Evolutionary conservation across 208 protist species (phyloP), one percentile per base, ranked within the genome.

Genomic region (Leishmania tarentolae): DNA sequence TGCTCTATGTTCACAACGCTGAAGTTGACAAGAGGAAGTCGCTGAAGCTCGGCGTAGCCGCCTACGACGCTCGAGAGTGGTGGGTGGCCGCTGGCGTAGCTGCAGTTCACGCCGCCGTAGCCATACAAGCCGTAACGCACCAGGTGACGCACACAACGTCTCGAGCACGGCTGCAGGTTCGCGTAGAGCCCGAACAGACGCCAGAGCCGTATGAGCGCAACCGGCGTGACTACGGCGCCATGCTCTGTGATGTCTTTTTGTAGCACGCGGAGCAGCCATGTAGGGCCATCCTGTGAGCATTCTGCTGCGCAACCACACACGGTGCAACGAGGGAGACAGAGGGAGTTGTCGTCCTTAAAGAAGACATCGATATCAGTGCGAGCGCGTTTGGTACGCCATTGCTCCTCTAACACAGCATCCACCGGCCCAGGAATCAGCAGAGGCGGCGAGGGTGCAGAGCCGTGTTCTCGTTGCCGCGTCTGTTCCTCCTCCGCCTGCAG

Each of bases 71-170:
- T 82, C 19, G 91, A 88, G 15, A 96, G 79, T 2, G 74, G 73
- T 3, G 80, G 81, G 52, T 86, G 86, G 47, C 86, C 82, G 52
- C 73, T 87, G 17, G 82, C 78, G 56, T 79, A 76, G 40, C 85
- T 76, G 42, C 84, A 84, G 37, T 88, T 81, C 9, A 95, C 93
- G 37, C 94, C 93, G 28, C 92, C 88, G 80, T 92, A 94, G 57
- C 93, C 91, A 69, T 90, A 93, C 6, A 95, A 56, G 19, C 85
- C 90, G 86, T 90, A 97, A 4, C 92, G 90, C 44, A 93, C 82
- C 63, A 96, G 61, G 61, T 95, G 88, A 31, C 85, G 83, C 50
- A 92, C 82, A 81, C 94, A 97, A 35, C 90, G 87, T 28, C 85
- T 77, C 5, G 89, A 91, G 80, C 94, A 97, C 42, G 88, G 77